These are phyloP conservation scores for Lactarius indigo DNA, from an alignment of 768 basidiomycete genomes.

Conservation along the genomic window DNA sequence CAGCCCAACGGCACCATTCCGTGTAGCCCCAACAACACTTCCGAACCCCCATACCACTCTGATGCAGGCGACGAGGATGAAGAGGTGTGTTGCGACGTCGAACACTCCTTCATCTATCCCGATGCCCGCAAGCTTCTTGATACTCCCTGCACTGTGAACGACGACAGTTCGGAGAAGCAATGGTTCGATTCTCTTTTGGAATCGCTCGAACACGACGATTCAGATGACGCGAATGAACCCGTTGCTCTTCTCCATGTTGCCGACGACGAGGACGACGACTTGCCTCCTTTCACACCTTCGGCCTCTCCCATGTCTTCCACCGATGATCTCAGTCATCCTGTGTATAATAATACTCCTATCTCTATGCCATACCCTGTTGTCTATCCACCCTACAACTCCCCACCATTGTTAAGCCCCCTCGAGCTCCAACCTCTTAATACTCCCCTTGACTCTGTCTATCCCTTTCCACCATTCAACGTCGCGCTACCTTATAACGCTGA, in stretches of 20 bases:
- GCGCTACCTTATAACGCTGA: constrained; percentile 60
- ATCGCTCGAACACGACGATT: constrained; percentile 65
- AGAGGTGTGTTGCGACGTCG: constrained; percentile 46
- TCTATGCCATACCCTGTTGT: constrained; percentile 58
- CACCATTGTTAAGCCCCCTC: constrained; percentile 52
- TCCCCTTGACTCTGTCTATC: constrained; percentile 33
- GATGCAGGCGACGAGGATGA: constrained; percentile 44
- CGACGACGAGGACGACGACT: constrained; percentile 69
- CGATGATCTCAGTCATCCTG: constrained; percentile 62
- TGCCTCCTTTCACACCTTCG: constrained; percentile 52
- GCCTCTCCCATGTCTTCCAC: constrained; percentile 74
- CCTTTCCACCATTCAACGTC: constrained; percentile 41
- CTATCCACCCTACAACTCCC: constrained; percentile 61
- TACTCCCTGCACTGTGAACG: constrained; percentile 32
- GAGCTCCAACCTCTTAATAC: constrained; percentile 43
- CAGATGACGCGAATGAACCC: constrained; percentile 49
- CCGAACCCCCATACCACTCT: constrained; percentile 36
- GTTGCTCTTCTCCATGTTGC: constrained; percentile 48
- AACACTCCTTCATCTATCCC: constrained; percentile 74
- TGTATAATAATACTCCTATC: constrained; percentile 46
- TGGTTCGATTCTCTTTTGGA: constrained; percentile 84
- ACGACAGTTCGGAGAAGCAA: constrained; percentile 60
- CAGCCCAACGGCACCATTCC: constrained; percentile 40
- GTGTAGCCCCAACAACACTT: constrained; percentile 25
- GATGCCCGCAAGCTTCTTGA: constrained; percentile 59